A percentile compares a stretch with the other conserved stretches of the same genome.
These are phyloP conservation scores for Eleusine coracana DNA, from an alignment of 176 grass and related monocot species.

Conservation along the genomic window DNA sequence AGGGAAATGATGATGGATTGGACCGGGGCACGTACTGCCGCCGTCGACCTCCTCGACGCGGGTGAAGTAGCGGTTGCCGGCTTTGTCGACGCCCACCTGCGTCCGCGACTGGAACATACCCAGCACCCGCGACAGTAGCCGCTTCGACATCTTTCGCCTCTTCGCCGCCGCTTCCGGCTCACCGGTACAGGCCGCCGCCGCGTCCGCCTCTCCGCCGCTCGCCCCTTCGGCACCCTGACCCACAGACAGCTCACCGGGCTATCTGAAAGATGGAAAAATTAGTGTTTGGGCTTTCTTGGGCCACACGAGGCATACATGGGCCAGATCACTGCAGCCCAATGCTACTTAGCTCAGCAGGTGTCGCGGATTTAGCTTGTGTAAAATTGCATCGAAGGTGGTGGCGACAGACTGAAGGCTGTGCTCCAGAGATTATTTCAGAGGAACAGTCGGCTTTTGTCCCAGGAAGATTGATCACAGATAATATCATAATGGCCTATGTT, in stretches of 20 bases:
- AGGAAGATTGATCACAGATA: too few species aligned
- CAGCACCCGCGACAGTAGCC: slow-evolving; percentile 63
- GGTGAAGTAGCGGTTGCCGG: slow-evolving; percentile 82
- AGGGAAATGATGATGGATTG: neutral
- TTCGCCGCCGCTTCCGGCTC: neutral
- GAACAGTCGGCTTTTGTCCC: too few species aligned
- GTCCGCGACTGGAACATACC: slow-evolving; percentile 67
- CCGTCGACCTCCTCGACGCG: slow-evolving; percentile 76
- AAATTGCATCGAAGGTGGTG: too few species aligned
- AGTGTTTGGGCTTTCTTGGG: neutral
- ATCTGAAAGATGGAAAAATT: neutral
- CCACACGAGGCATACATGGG: neutral
- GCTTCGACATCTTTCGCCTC: slow-evolving; percentile 59
- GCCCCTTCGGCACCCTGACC: neutral
- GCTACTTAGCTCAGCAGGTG: too few species aligned
- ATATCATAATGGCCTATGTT: too few species aligned
- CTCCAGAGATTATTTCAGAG: too few species aligned
- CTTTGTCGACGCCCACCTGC: slow-evolving; percentile 80
- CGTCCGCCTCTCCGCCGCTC: neutral
- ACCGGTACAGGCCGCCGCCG: neutral
- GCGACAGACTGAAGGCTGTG: too few species aligned
- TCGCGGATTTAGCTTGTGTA: too few species aligned
- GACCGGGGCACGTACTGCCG: slow-evolving; percentile 42
- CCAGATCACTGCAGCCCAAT: neutral
- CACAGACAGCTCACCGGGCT: neutral